Evolutionary conservation across 2,329 filamentous ascomycete genomes (phyloP).

Genomic region (Scleromitrula shiraiana): DNA sequence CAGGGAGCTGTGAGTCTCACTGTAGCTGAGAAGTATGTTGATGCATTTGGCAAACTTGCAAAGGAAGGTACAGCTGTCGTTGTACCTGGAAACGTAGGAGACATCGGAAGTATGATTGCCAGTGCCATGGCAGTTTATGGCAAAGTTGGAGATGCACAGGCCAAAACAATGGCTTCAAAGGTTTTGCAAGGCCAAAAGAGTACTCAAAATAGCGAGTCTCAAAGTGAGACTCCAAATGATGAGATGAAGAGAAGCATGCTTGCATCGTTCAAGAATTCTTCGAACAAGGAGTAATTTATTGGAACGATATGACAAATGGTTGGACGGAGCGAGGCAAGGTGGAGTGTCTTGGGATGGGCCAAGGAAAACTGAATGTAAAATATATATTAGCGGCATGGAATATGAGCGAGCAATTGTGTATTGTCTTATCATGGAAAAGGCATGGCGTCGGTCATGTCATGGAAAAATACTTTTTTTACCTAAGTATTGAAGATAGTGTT

Average conservation of each 20-base stretch:
- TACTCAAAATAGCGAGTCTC: conserved; percentile 19
- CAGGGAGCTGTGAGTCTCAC: conserved; percentile 78
- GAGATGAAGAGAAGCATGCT: conserved; percentile 41
- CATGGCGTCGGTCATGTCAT: neutral
- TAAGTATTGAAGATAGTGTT: neutral
- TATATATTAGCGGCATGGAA: conserved; percentile 1
- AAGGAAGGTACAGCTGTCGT: conserved; percentile 94
- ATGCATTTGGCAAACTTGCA: conserved; percentile 84
- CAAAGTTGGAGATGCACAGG: conserved; percentile 78
- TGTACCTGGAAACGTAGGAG: conserved; percentile 92
- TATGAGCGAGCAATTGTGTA: conserved; percentile 1
- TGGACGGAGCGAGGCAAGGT: neutral
- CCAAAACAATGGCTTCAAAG: conserved; percentile 54
- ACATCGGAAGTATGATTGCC: conserved; percentile 94
- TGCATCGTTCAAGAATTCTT: conserved; percentile 38
- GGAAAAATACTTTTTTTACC: neutral
- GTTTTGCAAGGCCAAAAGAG: conserved; percentile 35
- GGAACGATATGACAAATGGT: conserved; percentile 1
- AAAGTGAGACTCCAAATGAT: conserved; percentile 29
- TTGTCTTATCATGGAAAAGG: conserved; percentile 3
- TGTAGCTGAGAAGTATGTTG: conserved; percentile 96
- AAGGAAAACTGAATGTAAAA: conserved; percentile 8
- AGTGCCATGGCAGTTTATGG: conserved; percentile 93
- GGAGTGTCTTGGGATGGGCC: neutral
- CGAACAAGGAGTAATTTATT: conserved; percentile 26